Percentiles rank a stretch among this genome's conserved stretches.
Conservation (phyloP, 257 asterid species). For the Solanum etuberosum region DNA sequence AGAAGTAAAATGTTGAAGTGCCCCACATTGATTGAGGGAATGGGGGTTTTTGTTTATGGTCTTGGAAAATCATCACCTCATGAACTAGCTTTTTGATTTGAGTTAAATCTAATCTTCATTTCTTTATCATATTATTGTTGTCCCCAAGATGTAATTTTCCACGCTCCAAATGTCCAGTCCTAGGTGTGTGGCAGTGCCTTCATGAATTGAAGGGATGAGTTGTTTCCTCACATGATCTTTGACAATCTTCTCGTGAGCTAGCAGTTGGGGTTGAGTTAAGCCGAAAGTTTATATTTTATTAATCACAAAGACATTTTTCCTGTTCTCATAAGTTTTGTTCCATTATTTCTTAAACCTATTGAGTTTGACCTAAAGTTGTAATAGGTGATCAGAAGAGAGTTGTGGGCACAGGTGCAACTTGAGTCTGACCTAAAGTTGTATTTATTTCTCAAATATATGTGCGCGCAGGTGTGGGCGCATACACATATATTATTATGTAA, state of each 20-base stretch:
- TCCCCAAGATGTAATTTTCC: neutral
- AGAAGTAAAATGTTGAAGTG: neutral
- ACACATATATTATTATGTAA: neutral
- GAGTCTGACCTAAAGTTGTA: neutral
- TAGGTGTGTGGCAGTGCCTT: neutral
- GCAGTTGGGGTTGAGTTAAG: neutral
- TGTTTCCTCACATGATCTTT: neutral
- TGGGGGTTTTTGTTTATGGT: neutral
- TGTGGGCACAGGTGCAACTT: neutral
- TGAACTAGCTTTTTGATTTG: neutral
- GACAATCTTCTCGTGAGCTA: neutral
- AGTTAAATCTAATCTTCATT: neutral
- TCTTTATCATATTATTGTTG: neutral
- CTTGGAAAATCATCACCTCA: neutral
- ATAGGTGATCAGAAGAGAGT: neutral
- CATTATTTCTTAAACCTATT: neutral
- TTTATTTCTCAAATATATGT: neutral
- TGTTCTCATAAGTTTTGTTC: neutral
- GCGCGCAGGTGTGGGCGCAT: neutral
- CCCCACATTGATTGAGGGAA: neutral
- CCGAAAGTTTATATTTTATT: neutral
- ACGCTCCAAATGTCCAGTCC: neutral
- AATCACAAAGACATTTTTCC: neutral
- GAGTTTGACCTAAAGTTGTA: neutral
- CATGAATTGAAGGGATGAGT: neutral